Base-by-base conservation (phyloP, 78 protist species). In the Guillardia theta region DNA sequence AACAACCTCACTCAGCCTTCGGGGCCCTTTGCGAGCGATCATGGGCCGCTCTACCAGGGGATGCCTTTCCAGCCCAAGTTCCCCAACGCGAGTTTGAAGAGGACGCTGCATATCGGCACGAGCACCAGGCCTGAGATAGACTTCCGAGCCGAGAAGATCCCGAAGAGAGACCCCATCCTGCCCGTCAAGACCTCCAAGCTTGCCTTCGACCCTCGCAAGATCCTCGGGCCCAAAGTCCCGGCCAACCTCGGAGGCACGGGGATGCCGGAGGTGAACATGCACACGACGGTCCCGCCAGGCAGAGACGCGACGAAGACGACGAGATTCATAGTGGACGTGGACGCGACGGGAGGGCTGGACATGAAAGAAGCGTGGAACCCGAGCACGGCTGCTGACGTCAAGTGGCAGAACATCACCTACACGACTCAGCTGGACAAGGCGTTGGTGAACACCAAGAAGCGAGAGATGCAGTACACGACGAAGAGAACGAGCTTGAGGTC, bases 151-250 rank as follows among this genome's bases (percentile, higher is more conserved):
- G 83, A 70, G 41, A 70, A 70, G 41, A 12, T 70, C 21, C 83
- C 83, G 41, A 70, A 70, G 83, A 36, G 83, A 12, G 83, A 70
- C 83, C 41, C 83, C 21, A 70, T 70, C 41, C 4, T 18, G 83
- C 83, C 83, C 36, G 36, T 12, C 33, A 70, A 70, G 83, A 70
- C 83, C 46, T 70, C 83, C 46, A 70, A 70, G 83, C 83, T 70
- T 36, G 46, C n/a, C 46, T 70, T 70, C 41, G 83, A 70, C 83
- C 83, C 83, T 15, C 83, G 83, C n/a, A 24, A 33, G 83, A 36
- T 70, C 10, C 33, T 33, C 41, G 41, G 41, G 46, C 36, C 9
- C 41, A 33, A 24, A 43, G 45, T 70, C 46, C 83, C 83, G 5
- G 83, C 41, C n/a, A 70, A 70, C 83, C 6, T 70, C 36, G 83